Evolutionary conservation across 2,329 filamentous ascomycete genomes (phyloP), one percentile per base, ranked within the genome.

Genomic region (Exutisphaerella laricina): DNA sequence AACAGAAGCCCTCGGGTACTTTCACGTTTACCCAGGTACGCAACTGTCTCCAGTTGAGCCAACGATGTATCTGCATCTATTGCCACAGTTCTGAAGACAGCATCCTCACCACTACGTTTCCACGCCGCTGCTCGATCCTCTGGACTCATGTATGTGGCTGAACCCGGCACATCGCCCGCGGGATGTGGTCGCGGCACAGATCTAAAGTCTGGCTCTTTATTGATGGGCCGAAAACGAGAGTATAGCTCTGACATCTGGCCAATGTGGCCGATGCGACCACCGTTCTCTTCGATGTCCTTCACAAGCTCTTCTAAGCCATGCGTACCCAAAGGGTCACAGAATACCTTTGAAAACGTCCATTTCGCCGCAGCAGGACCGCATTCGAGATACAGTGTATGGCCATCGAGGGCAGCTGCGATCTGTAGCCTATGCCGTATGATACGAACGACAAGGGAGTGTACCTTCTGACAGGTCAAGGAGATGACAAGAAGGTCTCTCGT

Each of bases 301-400:
- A 50, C 34, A 12, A 59, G 34, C 16, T 66, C 61, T 39, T 70
- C 67, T n/a, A 86, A 66, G 2, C 74, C 74, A 51, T 80, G 70
- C 1, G 82, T 87, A 21, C 76, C 78, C 8, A 82, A 68, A 49
- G 83, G 83, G 32, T 78, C 71, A 64, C 85, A 89, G 58, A 76
- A 75, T 9, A 88, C 72, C 41, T 80, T 80, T 0, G 85, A 82
- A 14, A 84, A 81, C 4, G 75, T 80, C 37, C 84, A 70, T 62
- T 81, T 82, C 17, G 75, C 79, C 49, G 73, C 78, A 0, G 85
- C 86, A 50, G 84, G 85, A 58, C 84, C 89, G 61, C 84, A 87
- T 66, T 90, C 85, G 30, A 94, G 76, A 26, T 89, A 78, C 28
- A 92, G 66, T 41, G 80, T 77, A 57, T 86, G 78, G 26, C 79